These are phyloP conservation scores for Penicillium brevicompactum DNA, from an alignment of 2,329 filamentous ascomycete genomes.

Conservation along the genomic window DNA sequence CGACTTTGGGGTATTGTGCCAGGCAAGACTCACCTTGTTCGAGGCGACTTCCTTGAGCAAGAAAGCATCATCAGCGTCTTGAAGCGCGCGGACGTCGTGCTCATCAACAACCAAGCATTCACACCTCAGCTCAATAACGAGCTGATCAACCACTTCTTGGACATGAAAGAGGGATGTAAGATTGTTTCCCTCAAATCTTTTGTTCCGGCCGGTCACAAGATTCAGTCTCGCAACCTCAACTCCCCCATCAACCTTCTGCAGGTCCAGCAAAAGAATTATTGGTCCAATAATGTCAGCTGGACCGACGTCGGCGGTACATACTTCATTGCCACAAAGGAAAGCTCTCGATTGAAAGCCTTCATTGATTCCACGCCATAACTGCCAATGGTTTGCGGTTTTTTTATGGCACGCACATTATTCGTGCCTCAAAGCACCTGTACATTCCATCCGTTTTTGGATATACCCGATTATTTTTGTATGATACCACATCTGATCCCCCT, in stretches of 20 bases:
- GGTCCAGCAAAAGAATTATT: conserved; percentile 73
- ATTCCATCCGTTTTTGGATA: conserved; percentile 23
- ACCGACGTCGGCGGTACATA: conserved; percentile 80
- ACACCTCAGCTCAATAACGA: conserved; percentile 82
- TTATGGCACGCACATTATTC: conserved; percentile 9
- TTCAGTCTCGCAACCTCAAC: conserved; percentile 72
- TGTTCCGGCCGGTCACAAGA: conserved; percentile 76
- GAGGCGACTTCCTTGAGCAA: conserved; percentile 81
- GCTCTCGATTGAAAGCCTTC: conserved; percentile 55
- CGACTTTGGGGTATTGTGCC: conserved; percentile 84
- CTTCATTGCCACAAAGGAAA: conserved; percentile 82
- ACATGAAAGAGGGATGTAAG: conserved; percentile 85
- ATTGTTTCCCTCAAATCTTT: conserved; percentile 93
- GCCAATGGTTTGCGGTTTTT: conserved; percentile 4
- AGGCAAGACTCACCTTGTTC: conserved; percentile 76
- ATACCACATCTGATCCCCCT: conserved; percentile 18
- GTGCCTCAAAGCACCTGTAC: conserved; percentile 14
- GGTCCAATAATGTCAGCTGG: conserved; percentile 79
- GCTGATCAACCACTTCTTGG: conserved; percentile 85
- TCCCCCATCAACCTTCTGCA: conserved; percentile 80
- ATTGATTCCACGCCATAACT: conserved; percentile 38
- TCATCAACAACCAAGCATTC: conserved; percentile 98
- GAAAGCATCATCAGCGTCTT: conserved; percentile 70
- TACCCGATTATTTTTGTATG: conserved; percentile 19
- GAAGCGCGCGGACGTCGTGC: conserved; percentile 85